Evolutionary conservation across 2,329 filamentous ascomycete genomes (phyloP).

Genomic region (Colletotrichum costaricense): DNA sequence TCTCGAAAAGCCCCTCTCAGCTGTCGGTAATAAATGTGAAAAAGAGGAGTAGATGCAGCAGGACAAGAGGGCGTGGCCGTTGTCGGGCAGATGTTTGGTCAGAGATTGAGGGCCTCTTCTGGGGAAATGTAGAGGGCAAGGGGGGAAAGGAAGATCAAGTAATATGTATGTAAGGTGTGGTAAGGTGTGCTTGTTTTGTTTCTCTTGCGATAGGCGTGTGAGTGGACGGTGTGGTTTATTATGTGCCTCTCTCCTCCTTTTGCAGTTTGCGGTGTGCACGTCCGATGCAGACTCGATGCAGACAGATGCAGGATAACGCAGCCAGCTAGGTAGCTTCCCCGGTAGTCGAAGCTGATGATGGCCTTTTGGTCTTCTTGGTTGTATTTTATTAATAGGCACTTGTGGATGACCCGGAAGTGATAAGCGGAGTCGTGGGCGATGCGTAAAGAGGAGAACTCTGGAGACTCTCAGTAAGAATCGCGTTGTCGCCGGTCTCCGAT

Average conservation of each 20-base stretch:
- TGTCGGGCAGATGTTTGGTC: slow-evolving; percentile 29
- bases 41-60: slow-evolving; percentile 30
- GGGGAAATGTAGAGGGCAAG: not conserved
- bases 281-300: slow-evolving; percentile 27
- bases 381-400: slow-evolving; percentile 22
- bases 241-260: not conserved
- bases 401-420: slow-evolving; percentile 5
- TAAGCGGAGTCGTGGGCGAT: not conserved
- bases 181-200: not conserved
- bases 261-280: slow-evolving; percentile 35
- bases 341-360: not conserved
- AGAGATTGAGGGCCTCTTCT: slow-evolving; percentile 29
- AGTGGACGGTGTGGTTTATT: not conserved
- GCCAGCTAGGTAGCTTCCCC: not conserved
- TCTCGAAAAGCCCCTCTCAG: slow-evolving; percentile 13
- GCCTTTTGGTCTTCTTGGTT: not conserved
- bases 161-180: slow-evolving; percentile 27
- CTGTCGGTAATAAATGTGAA: slow-evolving; percentile 31
- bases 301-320: slow-evolving; percentile 26
- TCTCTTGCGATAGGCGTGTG: not conserved
- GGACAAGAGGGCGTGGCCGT: slow-evolving; percentile 21
- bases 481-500: not conserved
- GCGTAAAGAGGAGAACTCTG: not conserved
- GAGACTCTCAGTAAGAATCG: not conserved
- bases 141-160: slow-evolving; percentile 7